phyloP scores from a whole-genome alignment of 75 land plant species.

The Pseudotsuga menziesii region DNA sequence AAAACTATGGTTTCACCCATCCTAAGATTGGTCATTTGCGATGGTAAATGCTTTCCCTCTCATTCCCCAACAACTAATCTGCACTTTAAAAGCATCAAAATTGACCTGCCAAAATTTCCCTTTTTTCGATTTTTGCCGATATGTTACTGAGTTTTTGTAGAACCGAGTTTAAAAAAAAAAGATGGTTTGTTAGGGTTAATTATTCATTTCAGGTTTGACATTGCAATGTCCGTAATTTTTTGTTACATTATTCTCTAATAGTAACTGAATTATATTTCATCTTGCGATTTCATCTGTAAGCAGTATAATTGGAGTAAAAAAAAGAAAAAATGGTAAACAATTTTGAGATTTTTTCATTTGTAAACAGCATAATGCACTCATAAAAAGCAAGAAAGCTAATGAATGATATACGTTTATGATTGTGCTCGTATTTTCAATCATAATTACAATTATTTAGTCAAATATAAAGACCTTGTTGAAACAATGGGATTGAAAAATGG shows the following conservation, averaged over 20 bases:
- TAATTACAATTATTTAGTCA: neutral
- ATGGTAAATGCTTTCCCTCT: no score
- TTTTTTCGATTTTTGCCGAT: no score
- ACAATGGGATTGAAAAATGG: neutral
- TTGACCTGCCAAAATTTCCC: no score
- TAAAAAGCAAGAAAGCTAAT: conserved; percentile 1
- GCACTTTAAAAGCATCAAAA: no score
- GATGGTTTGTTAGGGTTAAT: no score
- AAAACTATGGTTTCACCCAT: no score
- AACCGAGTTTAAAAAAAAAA: no score
- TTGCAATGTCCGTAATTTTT: neutral
- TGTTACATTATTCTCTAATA: neutral
- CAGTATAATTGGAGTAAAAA: neutral
- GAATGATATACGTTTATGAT: neutral
- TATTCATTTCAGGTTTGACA: no score
- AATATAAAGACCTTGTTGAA: neutral
- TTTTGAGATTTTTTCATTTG: neutral
- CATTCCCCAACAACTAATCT: no score
- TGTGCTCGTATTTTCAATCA: neutral
- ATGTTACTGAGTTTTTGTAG: no score
- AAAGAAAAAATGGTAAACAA: neutral
- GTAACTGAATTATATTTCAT: neutral
- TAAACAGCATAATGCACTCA: neutral
- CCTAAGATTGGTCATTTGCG: no score
- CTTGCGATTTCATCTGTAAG: neutral